Evolutionary conservation across 495 filamentous ascomycete genomes (phyloP).

Genomic region (Neurospora tetraspora): DNA sequence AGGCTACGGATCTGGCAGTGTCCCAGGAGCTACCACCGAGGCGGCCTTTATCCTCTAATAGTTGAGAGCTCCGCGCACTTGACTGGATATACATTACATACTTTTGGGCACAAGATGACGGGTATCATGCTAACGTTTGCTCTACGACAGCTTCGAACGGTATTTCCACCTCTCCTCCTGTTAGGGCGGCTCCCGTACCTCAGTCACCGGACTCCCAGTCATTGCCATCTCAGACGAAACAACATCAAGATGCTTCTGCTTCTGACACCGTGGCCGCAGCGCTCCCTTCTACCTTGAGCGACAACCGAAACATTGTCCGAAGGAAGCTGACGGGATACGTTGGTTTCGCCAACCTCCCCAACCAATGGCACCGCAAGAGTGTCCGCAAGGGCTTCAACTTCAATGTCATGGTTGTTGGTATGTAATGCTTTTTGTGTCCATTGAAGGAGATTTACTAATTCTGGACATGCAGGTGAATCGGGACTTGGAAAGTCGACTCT

Average conservation of each 20-base stretch:
- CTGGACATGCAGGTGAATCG: conserved; percentile 68
- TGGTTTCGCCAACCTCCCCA: conserved; percentile 96
- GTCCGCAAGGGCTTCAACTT: conserved; percentile 99
- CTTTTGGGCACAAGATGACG: not conserved
- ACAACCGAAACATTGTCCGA: conserved; percentile 95
- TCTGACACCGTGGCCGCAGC: conserved; percentile 71
- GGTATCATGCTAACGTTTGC: conserved; percentile 18
- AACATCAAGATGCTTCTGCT: conserved; percentile 50
- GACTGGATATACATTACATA: not conserved
- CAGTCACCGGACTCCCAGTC: conserved; percentile 43
- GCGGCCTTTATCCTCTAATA: conserved; percentile 10
- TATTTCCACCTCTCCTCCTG: conserved; percentile 20
- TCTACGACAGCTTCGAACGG: conserved; percentile 40
- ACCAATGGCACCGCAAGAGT: conserved; percentile 99
- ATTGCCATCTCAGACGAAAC: conserved; percentile 32
- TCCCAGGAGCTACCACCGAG: conserved; percentile 3
- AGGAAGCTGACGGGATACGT: conserved; percentile 97
- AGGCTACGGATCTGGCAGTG: conserved; percentile 10
- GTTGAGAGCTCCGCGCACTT: conserved; percentile 25
- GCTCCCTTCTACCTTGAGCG: conserved; percentile 57
- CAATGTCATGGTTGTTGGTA: conserved; percentile 99
- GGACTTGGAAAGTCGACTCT: conserved; percentile 98
- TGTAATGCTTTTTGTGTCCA: conserved; percentile 15
- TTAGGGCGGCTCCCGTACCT: conserved; percentile 22
- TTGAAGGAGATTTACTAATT: conserved; percentile 8